phyloP scores from a whole-genome alignment of 2,329 filamentous ascomycete genomes.

The Phialophora chinensis region DNA sequence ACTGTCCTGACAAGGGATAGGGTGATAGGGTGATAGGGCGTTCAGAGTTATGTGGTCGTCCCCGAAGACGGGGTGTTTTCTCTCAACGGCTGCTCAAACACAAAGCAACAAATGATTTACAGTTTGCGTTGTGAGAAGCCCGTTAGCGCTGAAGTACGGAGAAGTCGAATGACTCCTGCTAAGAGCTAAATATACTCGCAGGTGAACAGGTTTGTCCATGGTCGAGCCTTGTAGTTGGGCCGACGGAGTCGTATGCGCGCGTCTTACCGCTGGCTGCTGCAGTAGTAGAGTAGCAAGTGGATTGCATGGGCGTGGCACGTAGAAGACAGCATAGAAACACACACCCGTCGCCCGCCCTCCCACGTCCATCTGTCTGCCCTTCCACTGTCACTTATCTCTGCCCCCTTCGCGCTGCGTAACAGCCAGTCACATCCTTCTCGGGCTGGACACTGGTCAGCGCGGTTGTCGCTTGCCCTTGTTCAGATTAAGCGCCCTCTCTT shows the following conservation, averaged over 20 bases:
- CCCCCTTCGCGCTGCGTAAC: conserved; percentile 12
- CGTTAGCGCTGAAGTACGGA: conserved; percentile 6
- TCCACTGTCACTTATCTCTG: conserved; percentile 8
- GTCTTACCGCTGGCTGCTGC: conserved; percentile 16
- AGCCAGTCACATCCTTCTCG: not conserved
- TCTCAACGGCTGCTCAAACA: not conserved
- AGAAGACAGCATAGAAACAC: conserved; percentile 13
- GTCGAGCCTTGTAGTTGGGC: conserved; percentile 1
- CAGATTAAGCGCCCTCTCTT: conserved; percentile 9
- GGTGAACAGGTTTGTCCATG: conserved; percentile 1
- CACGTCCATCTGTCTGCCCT: not conserved
- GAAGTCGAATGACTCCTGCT: not conserved
- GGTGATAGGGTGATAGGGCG: not conserved
- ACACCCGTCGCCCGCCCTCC: not conserved
- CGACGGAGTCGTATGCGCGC: conserved; percentile 2
- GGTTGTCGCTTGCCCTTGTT: conserved; percentile 13
- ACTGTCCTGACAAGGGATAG: not conserved
- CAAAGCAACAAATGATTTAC: not conserved
- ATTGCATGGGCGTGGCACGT: not conserved
- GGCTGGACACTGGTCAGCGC: conserved; percentile 7
- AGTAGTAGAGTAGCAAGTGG: conserved; percentile 4
- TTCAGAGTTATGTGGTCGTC: not conserved
- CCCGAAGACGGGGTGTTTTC: not conserved
- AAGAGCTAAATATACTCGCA: conserved; percentile 16
- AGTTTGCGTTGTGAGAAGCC: not conserved